These are phyloP conservation scores for Oryza nivara DNA, from an alignment of 176 grass and related monocot genomes.

Conservation along the genomic window DNA sequence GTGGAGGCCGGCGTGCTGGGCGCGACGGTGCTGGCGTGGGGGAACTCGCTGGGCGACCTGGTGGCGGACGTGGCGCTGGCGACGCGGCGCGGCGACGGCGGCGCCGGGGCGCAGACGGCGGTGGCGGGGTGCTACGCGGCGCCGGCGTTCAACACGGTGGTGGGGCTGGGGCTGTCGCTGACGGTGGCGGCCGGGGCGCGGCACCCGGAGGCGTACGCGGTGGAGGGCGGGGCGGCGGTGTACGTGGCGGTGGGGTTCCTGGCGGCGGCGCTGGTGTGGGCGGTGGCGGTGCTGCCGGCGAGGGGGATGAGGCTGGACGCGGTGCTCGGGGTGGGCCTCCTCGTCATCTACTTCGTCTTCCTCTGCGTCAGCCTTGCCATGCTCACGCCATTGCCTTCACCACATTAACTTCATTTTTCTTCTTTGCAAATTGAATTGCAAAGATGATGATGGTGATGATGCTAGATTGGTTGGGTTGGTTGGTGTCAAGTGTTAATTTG, in stretches of 20 bases:
- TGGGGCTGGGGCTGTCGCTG: slow-evolving; percentile 69
- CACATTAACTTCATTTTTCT: too few species aligned
- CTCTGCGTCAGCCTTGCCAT: slow-evolving; percentile 39
- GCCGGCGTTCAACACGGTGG: slow-evolving; percentile 72
- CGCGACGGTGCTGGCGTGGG: slow-evolving; percentile 78
- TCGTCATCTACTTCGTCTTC: slow-evolving; percentile 65
- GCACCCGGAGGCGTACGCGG: slow-evolving; percentile 45
- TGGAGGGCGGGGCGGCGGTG: slow-evolving; percentile 45
- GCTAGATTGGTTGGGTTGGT: neutral
- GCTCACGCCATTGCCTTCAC: neutral
- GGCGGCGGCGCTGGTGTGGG: slow-evolving; percentile 56
- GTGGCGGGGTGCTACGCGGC: slow-evolving; percentile 75
- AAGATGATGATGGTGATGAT: neutral
- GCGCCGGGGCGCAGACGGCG: slow-evolving; percentile 55
- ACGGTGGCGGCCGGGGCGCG: slow-evolving; percentile 42
- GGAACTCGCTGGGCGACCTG: slow-evolving; percentile 81
- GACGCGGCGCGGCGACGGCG: slow-evolving; percentile 13
- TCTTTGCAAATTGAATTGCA: too few species aligned
- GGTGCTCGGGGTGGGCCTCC: slow-evolving; percentile 54
- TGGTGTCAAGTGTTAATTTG: neutral
- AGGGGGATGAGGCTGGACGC: slow-evolving; percentile 66
- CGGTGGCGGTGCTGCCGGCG: slow-evolving; percentile 53
- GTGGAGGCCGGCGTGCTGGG: slow-evolving; percentile 58
- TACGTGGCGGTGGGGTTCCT: slow-evolving; percentile 72
- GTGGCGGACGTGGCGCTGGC: slow-evolving; percentile 72